Base-by-base conservation (phyloP, 176 grass and related monocot species). In the Saccharum officinarum region DNA sequence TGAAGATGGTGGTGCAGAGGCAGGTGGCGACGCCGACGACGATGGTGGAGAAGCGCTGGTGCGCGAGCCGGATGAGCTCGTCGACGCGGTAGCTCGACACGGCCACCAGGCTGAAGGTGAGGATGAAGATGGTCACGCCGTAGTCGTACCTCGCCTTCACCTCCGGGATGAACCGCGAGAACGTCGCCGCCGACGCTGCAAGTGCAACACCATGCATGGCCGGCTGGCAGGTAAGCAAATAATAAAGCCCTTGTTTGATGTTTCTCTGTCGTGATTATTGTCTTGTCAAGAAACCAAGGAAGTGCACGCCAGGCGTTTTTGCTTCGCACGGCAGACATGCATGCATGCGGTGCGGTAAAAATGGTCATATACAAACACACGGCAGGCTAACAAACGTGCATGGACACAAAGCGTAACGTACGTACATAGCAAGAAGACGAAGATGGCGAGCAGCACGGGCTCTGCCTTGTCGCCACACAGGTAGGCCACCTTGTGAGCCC, bases 71-170 rank as follows among this genome's bases (percentile, higher is more conserved):
- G 37, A 95, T 69, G 66, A 98, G 78, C 59, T 95, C 91, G 22
- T 95, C 89, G 0, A 94, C 93, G 33, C 96, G 87, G 86, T 94
- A 98, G 90, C 96, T 98, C 5, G 96, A 98, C 40, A 98, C 91
- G 4, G 96, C 86, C 81, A 98, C 96, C 16, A 98, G 86, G 88
- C 96, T 94, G 88, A 98, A 98, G 62, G 96, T 95, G 1, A 98
- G 88, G 72, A 98, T 98, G 80, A 98, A 98, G 81, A 98, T 98
- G 34, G 89, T 94, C 37, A 98, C 93, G 0, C 96, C 96, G 71
- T 98, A 98, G 83, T 98, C 96, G 68, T 98, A 98, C 83, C 75
- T 33, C 18, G 93, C 96, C 83, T 98, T 98, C n/a, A 98, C 68
- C 89, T 90, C 93, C 65, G 96, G 96, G 87, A 98, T 95, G 83